A percentile compares a stretch with the other conserved stretches of the same genome.
Conservation (phyloP, 345 rosid species). For the Corymbia maculata region DNA sequence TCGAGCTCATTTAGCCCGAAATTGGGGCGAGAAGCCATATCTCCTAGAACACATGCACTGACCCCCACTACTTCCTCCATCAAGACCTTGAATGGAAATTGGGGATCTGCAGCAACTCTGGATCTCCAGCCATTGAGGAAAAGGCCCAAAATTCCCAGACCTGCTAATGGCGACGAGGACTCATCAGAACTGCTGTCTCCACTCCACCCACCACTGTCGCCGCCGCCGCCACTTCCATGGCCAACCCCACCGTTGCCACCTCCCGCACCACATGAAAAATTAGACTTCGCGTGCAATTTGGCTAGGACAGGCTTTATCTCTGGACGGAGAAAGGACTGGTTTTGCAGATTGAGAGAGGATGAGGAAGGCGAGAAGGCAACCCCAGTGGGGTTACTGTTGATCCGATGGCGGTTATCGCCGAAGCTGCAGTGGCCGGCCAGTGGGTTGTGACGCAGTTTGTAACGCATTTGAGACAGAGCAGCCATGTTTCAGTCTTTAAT, state of each 20-base stretch:
- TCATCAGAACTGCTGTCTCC: conserved; percentile 9
- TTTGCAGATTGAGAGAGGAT: conserved; percentile 2
- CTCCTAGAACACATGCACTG: conserved; percentile 78
- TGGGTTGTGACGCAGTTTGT: conserved; percentile 10
- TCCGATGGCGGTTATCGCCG: conserved; percentile 4
- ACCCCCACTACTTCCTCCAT: conserved; percentile 98
- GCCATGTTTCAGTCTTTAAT: conserved; percentile 18
- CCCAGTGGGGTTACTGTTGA: conserved; percentile 3
- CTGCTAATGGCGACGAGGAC: conserved; percentile 8
- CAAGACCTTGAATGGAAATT: conserved; percentile 86
- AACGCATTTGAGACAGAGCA: conserved; percentile 22
- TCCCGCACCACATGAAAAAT: conserved; percentile 24
- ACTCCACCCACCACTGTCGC: conserved; percentile 11
- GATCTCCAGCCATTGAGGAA: conserved; percentile 83
- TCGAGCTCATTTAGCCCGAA: conserved; percentile 94
- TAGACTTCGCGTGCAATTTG: background rate
- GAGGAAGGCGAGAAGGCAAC: conserved; percentile 2
- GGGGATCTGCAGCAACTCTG: conserved; percentile 88
- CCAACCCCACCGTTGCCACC: conserved; percentile 28
- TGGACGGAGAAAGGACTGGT: background rate
- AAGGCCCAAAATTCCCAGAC: conserved; percentile 51
- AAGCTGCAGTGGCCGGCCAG: conserved; percentile 8
- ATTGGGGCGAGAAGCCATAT: conserved; percentile 96
- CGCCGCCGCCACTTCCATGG: conserved; percentile 10
- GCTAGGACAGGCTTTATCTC: background rate